Evolutionary conservation across 2,329 filamentous ascomycete species (phyloP), one percentile per base, ranked within the genome.

Genomic region (Talaromyces sp.): DNA sequence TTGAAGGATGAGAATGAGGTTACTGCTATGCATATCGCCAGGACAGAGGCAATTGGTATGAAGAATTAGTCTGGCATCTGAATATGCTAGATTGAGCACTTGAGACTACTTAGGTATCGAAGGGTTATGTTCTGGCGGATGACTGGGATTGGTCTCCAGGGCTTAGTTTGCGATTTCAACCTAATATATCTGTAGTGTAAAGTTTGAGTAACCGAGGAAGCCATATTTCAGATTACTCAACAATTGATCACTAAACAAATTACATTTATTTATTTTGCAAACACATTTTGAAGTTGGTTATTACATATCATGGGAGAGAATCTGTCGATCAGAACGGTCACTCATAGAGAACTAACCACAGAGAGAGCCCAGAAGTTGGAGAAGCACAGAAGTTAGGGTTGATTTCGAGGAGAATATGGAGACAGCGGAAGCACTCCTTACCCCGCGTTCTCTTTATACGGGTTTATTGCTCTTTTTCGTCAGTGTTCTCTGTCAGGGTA

Each of bases 1-100:
- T 34, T 68, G 60, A 64, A 67, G 61, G 67, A 66, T 51, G 64
- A 58, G 38, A 56, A 63, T 40, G 45, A 51, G 47, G n/a, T 27
- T 19, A 34, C 45, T n/a, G 29, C 63, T 22, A 17, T 47, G 25
- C 58, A 65, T 25, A 22, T 65, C 22, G 58, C 63, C 5, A 54
- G 36, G 34, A 34, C 25, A 36, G 31, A 53, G 19, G 47, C 45
- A 4, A 5, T 40, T 51, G 27, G 19, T 31, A 22, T 36, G 29
- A 61, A 61, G 31, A 36, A 61, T n/a, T 56, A 56, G 53, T 38
- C 51, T 56, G 29, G 51, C 10, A 56, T 15, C 8, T 22, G 19
- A 22, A 19, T 19, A n/a, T 54, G 27, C 51, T 34, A 34, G 54
- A 11, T n/a, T 10, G 7, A 29, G n/a, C n/a, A n/a, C n/a, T n/a